Conservation (phyloP, 208 protist species). For the Naegleria lovaniensis region DNA sequence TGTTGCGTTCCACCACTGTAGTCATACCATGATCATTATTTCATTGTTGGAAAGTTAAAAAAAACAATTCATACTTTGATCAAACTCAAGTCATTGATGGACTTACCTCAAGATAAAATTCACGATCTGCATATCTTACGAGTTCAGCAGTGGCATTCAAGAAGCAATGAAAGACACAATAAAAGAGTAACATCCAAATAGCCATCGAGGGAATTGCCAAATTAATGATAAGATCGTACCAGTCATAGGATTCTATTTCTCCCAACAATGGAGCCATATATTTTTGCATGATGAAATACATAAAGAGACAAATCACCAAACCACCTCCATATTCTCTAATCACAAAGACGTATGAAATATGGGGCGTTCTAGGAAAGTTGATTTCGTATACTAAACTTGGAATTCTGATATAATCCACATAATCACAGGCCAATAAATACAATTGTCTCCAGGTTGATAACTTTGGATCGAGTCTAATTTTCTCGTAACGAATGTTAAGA, state of each 20-base stretch:
- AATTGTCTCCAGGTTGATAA: neutral
- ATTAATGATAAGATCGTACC: neutral
- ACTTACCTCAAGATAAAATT: conserved; percentile 18
- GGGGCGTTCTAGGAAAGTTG: conserved; percentile 14
- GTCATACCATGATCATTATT: too few relatives aligned
- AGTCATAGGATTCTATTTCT: neutral
- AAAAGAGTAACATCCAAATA: conserved; percentile 18
- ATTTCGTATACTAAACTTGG: conserved; percentile 24
- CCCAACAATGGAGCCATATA: neutral
- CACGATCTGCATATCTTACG: neutral
- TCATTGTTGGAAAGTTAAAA: too few relatives aligned
- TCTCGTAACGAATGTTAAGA: neutral
- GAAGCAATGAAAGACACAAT: conserved; percentile 23
- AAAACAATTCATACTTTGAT: too few relatives aligned
- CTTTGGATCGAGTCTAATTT: neutral
- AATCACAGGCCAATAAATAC: neutral
- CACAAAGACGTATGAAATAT: neutral
- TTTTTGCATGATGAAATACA: conserved; percentile 15
- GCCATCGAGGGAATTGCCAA: neutral
- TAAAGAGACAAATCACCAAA: neutral
- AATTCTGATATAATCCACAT: neutral
- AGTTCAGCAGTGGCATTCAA: conserved; percentile 26
- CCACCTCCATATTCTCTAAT: neutral
- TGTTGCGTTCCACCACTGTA: conserved; percentile 25
- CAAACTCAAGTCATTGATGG: too few relatives aligned